phyloP scores from a whole-genome alignment of 306 rosid genomes.

The Cyamopsis tetragonoloba region DNA sequence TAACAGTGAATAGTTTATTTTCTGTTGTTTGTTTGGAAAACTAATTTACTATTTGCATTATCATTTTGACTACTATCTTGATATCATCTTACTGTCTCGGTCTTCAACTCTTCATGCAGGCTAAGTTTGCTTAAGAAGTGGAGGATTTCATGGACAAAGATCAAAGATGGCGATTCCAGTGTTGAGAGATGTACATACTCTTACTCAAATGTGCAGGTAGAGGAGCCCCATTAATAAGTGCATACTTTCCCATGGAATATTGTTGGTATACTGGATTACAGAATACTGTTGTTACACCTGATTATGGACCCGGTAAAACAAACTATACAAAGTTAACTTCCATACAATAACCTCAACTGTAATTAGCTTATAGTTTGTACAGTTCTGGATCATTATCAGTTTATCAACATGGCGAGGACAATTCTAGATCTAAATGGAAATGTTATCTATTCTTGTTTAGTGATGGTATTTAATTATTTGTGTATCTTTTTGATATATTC shows the following conservation, averaged over 20 bases:
- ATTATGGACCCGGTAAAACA: constrained; percentile 10
- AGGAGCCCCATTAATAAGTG: constrained; percentile 34
- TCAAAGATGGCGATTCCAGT: constrained; percentile 33
- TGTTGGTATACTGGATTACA: constrained; percentile 5
- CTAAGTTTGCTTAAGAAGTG: constrained; percentile 49
- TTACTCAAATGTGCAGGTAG: constrained; percentile 43
- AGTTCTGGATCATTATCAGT: neutral
- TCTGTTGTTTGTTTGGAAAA: neutral
- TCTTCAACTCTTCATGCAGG: constrained; percentile 42
- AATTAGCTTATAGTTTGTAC: constrained; percentile 24
- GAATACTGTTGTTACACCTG: neutral
- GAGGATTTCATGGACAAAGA: constrained; percentile 63
- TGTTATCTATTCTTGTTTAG: constrained; percentile 13
- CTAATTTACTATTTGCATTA: neutral
- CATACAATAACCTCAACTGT: neutral
- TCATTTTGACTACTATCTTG: neutral
- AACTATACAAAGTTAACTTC: constrained; percentile 18
- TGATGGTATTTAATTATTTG: neutral
- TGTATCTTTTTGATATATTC: too few species aligned
- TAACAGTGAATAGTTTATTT: neutral
- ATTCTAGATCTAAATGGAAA: neutral
- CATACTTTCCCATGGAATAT: neutral
- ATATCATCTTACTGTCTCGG: constrained; percentile 20
- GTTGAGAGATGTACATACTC: constrained; percentile 38
- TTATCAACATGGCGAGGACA: neutral